Evolutionary conservation across 768 basidiomycete species (phyloP), one percentile per base, ranked within the genome.

Genomic region (Leccinum obscurum): DNA sequence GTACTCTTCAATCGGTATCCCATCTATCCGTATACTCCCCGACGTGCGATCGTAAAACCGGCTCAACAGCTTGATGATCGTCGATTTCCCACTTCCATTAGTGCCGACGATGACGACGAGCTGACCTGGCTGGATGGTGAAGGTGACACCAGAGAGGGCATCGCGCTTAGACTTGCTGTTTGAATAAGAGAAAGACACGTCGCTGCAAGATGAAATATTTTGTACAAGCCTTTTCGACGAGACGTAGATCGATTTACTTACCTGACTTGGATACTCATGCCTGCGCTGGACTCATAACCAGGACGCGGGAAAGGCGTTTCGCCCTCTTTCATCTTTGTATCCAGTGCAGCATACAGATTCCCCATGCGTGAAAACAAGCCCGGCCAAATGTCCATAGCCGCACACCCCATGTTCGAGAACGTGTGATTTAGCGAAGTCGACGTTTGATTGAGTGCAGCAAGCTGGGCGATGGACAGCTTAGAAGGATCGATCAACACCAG

Each of bases 141-240:
- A 75, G 4, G 69, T 70, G 3, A 75, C 66, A n/a, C 63, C 22
- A 52, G 63, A 55, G 59, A 76, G 60, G 24, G 71, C 74, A 0
- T 61, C 32, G 11, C 56, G 64, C 24, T 66, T 60, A 15, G 68
- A 60, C 17, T 66, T 62, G 54, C 72, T 73, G 22, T 76, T 79
- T 0, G 84, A 84, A 63, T 88, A 88, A 10, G 73, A 68, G 59
- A 87, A 87, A 0, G 73, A 72, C 0, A 87, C 77, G 54, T 85
- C 66, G 20, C 86, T 87, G 5, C n/a, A 11, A 37, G 8, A n/a
- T 1, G 6, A 22, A 5, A 50, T 10, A 2, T 28, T 17, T 10
- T n/a, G 14, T n/a, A 26, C 3, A 24, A 5, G 15, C 14, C 1
- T 32, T 28, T 50, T 30, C 11, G 34, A 22, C 46, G 13, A 10